Base-by-base conservation (phyloP, 179 eudicot genomes). In the Dionaea muscipula region DNA sequence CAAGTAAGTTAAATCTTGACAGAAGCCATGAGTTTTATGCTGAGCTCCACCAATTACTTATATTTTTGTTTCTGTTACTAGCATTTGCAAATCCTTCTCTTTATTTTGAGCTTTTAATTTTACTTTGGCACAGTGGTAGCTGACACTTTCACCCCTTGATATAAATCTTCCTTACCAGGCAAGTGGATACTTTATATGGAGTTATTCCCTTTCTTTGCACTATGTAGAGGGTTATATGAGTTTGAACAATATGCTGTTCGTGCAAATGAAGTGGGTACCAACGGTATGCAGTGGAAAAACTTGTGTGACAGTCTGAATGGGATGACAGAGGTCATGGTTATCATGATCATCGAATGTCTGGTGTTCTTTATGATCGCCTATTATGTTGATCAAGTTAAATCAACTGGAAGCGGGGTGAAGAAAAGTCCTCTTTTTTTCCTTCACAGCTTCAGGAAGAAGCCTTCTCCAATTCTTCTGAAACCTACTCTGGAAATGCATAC, bases 131-230 rank as follows among this genome's bases (percentile, higher is more conserved):
- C 35, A 31, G 5, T 11, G 10, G 10, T 31, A 31, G 10, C 10
- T 11, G 17, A 39, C 15, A 39, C 16, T 13, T 16, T 12, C 44
- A 39, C 5, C 44, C 13, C 13, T 16, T n/a, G 18, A 39, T 39
- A 16, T 13, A 13, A 8, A 47, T 8, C 27, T 53, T 25, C 47
- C 54, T 45, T 61, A 57, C 47, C 43, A 89, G 97, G 79, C 69
- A 81, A 67, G 55, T 81, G 97, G 88, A 71, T 89, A 46, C 62
- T 83, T 64, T 81, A 75, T 37, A 81, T 89, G 95, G 97, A 89
- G 67, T 63, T 89, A 60, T 89, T 69, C 74, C 97, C 95, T 14
- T 93, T 94, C 22, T 85, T 89, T 68, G 68, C 95, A 45, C 79
- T 89, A 51, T 89, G 53, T 41, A 84, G 89, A 53, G 95, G 93